These are phyloP conservation scores for Silene vulgaris DNA, from an alignment of 179 eudicot genomes.

Conservation along the genomic window DNA sequence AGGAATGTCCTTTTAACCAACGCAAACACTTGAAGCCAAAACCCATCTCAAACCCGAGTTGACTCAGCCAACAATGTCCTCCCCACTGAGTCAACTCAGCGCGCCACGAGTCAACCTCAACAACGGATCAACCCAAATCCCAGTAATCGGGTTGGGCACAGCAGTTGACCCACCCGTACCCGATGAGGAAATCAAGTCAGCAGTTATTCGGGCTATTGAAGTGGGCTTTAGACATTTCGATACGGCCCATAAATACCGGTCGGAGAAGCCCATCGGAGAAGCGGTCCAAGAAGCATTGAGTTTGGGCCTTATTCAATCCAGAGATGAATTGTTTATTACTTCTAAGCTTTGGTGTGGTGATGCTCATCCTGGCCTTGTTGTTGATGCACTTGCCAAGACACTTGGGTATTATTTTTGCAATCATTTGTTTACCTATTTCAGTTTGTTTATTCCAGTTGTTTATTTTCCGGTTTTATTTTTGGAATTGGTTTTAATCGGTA, in stretches of 20 bases:
- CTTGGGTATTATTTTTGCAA: slow-evolving; percentile 15
- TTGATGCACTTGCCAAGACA: slow-evolving; percentile 36
- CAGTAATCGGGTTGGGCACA: slow-evolving; percentile 29
- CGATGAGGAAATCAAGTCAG: slow-evolving; percentile 22
- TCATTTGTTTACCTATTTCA: neutral
- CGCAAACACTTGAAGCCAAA: neutral
- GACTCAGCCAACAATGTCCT: slow-evolving; percentile 21
- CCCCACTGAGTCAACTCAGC: slow-evolving; percentile 3
- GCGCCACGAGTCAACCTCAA: slow-evolving; percentile 22
- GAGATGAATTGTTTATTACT: slow-evolving; percentile 31
- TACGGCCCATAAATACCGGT: slow-evolving; percentile 29
- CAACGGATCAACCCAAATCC: slow-evolving; percentile 17
- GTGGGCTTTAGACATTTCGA: slow-evolving; percentile 33
- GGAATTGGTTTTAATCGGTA: neutral
- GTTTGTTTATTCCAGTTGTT: neutral
- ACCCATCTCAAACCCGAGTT: slow-evolving; percentile 5
- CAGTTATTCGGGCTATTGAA: slow-evolving; percentile 29
- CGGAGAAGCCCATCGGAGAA: slow-evolving; percentile 32
- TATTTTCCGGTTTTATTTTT: neutral
- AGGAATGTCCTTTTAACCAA: no score
- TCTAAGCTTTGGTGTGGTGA: slow-evolving; percentile 48
- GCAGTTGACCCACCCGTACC: slow-evolving; percentile 34
- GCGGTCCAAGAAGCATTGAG: slow-evolving; percentile 27
- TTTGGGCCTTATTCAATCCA: slow-evolving; percentile 24
- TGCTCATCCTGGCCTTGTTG: slow-evolving; percentile 30